Evolutionary conservation across 306 rosid species (phyloP).

Genomic region (Corylus heterophylla): DNA sequence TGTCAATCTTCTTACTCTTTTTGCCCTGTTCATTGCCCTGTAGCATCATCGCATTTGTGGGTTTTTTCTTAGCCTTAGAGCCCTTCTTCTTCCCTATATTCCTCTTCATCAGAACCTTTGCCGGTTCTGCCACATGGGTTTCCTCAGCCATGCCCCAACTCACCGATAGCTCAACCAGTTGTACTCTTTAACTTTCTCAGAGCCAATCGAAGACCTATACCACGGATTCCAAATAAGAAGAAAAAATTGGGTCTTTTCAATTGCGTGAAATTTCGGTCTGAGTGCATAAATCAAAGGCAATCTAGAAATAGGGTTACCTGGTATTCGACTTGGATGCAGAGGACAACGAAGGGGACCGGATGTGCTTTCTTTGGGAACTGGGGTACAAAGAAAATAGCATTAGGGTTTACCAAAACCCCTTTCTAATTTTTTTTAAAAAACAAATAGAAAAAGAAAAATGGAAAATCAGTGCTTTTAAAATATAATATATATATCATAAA

Average conservation of each 20-base stretch:
- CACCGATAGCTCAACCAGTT: not conserved
- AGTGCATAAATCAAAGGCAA: not conserved
- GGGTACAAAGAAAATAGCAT: too few species aligned
- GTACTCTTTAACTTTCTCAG: not conserved
- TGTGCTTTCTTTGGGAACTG: too few species aligned
- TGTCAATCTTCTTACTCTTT: slow-evolving; percentile 61
- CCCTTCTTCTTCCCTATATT: slow-evolving; percentile 47
- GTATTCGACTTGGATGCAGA: too few species aligned
- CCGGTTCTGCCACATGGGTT: slow-evolving; percentile 34
- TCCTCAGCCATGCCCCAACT: slow-evolving; percentile 60
- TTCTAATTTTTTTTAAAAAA: too few species aligned
- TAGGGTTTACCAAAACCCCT: too few species aligned
- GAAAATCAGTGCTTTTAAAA: too few species aligned
- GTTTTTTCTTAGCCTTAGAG: slow-evolving; percentile 46
- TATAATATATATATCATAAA: too few species aligned
- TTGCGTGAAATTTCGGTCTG: not conserved
- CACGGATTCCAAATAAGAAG: not conserved
- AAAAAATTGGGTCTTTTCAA: not conserved
- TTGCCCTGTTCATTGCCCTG: slow-evolving; percentile 36
- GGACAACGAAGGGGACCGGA: too few species aligned
- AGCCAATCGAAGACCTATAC: not conserved
- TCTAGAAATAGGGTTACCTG: not conserved
- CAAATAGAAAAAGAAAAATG: too few species aligned
- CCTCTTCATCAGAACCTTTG: slow-evolving; percentile 48
- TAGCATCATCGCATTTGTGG: slow-evolving; percentile 38